Percentiles rank a stretch among this genome's conserved stretches.
Conservation (phyloP, 208 protist genomes). For the Willaertia magna region DNA sequence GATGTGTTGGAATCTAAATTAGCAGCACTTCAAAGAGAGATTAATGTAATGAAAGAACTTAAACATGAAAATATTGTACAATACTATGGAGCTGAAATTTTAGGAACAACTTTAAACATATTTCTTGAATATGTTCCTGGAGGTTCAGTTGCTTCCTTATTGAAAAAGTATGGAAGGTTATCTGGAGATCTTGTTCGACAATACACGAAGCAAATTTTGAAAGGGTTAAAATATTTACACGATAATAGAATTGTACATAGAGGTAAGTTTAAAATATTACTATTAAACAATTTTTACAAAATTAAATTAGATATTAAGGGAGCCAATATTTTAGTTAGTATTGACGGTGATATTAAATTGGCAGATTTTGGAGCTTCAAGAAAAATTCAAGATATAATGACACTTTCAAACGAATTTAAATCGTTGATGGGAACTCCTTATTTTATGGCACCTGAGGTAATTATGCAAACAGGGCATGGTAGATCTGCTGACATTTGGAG, state of each 20-base stretch:
- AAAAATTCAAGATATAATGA: not conserved
- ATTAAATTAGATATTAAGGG: conserved; percentile 58
- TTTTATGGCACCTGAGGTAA: conserved; percentile 82
- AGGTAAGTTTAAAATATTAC: too few relatives aligned
- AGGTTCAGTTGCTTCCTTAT: conserved; percentile 50
- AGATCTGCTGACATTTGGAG: conserved; percentile 75
- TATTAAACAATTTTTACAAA: not conserved
- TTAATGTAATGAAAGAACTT: conserved; percentile 71
- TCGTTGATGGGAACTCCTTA: conserved; percentile 61
- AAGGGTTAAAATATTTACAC: conserved; percentile 71
- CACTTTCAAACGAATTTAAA: not conserved
- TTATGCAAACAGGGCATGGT: conserved; percentile 63
- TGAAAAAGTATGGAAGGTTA: conserved; percentile 48
- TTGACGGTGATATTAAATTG: conserved; percentile 69
- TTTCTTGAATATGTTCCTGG: conserved; percentile 75
- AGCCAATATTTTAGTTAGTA: conserved; percentile 70
- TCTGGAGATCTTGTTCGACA: conserved; percentile 45
- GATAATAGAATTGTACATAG: conserved; percentile 34
- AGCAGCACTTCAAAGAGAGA: conserved; percentile 60
- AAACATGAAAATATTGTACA: conserved; percentile 69
- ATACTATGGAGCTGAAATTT: conserved; percentile 57
- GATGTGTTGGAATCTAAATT: conserved; percentile 37
- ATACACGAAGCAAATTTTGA: conserved; percentile 63
- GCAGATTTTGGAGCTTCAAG: conserved; percentile 55
- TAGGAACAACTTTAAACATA: conserved; percentile 54